Evolutionary conservation across 202 grass and related monocot species (phyloP).

Genomic region (Zizania palustris): DNA sequence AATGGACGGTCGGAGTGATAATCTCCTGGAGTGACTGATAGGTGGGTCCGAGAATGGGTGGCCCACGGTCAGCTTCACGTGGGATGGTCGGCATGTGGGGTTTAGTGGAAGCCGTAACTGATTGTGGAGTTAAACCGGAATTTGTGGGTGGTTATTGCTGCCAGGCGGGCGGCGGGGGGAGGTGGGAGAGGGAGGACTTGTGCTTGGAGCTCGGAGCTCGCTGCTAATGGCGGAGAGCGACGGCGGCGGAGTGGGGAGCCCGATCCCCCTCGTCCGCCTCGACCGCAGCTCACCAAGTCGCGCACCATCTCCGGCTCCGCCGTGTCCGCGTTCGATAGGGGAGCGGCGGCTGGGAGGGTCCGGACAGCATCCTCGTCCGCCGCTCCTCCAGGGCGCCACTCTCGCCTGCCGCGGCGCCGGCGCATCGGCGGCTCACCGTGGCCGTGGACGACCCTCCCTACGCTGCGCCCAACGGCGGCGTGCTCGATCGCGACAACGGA

Average conservation of each 20-base stretch:
- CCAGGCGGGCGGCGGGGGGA: slow-evolving; percentile 19
- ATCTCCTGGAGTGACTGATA: background rate
- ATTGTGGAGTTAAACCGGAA: slow-evolving; percentile 41
- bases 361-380: slow-evolving; percentile 34
- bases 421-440: slow-evolving; percentile 51
- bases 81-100: background rate
- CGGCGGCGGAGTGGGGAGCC: slow-evolving; percentile 29
- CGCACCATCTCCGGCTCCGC: slow-evolving; percentile 57
- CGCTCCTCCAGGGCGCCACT: slow-evolving; percentile 49
- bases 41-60: background rate
- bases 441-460: slow-evolving; percentile 65
- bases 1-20: background rate
- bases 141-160: slow-evolving; percentile 35
- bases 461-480: slow-evolving; percentile 59
- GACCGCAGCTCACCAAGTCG: slow-evolving; percentile 75
- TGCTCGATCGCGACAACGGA: slow-evolving; percentile 82
- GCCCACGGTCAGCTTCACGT: slow-evolving; percentile 22
- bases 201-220: slow-evolving; percentile 9
- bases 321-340: slow-evolving; percentile 32
- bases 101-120: slow-evolving; percentile 18
- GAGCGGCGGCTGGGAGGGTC: background rate
- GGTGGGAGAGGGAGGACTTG: background rate
- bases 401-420: background rate
- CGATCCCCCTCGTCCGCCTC: slow-evolving; percentile 38
- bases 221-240: slow-evolving; percentile 63